Evolutionary conservation across 2,329 filamentous ascomycete species (phyloP).

Genomic region (Trichoderma oligosporum): DNA sequence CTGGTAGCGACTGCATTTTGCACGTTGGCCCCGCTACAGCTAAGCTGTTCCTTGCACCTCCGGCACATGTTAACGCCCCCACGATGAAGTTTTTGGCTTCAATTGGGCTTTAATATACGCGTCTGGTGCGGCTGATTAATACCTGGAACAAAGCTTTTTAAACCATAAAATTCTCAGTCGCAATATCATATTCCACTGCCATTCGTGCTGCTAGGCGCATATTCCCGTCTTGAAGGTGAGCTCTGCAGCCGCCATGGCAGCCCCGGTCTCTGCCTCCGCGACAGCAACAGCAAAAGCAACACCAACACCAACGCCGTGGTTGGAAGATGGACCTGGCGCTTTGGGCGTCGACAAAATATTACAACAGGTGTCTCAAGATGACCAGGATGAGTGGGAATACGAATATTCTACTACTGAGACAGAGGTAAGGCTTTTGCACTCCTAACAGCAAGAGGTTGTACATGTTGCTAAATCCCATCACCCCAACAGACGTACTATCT

Average conservation of each 20-base stretch:
- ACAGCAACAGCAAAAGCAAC: neutral
- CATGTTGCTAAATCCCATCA: neutral
- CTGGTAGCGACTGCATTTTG: slow-evolving; percentile 8
- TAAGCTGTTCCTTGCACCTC: neutral
- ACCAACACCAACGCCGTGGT: neutral
- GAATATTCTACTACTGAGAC: slow-evolving; percentile 62
- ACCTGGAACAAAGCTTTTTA: neutral
- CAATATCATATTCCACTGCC: neutral
- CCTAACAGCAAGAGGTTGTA: neutral
- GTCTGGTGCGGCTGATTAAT: neutral
- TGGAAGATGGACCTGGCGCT: slow-evolving; percentile 28
- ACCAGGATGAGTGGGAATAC: slow-evolving; percentile 63
- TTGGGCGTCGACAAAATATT: slow-evolving; percentile 30
- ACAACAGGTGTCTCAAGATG: slow-evolving; percentile 32
- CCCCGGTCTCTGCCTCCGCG: neutral
- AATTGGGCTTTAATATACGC: neutral
- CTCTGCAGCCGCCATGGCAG: slow-evolving; percentile 4
- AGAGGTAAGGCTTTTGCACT: slow-evolving; percentile 42
- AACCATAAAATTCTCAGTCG: neutral
- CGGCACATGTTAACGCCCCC: neutral
- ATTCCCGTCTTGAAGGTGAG: neutral
- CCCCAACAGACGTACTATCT: slow-evolving; percentile 56
- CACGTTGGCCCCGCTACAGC: slow-evolving; percentile 7
- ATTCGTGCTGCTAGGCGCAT: neutral
- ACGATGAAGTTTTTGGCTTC: neutral